Evolutionary conservation across 2,329 filamentous ascomycete species (phyloP).

Genomic region (Alternaria dauci): DNA sequence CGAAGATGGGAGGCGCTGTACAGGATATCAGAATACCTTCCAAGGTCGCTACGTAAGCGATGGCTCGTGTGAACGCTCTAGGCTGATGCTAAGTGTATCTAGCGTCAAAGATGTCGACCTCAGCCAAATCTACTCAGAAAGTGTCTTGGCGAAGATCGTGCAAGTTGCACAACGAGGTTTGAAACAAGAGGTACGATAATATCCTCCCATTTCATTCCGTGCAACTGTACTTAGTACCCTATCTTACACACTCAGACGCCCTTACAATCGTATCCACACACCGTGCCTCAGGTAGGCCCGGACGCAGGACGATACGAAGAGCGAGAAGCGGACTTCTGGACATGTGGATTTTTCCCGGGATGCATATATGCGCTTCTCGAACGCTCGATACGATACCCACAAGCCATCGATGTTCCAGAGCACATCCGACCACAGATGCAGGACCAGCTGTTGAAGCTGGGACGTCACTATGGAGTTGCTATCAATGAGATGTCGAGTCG

Average conservation of each 20-base stretch:
- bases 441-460: slow-evolving; percentile 36
- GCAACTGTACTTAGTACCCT: background rate
- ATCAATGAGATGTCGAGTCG: slow-evolving; percentile 47
- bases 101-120: slow-evolving; percentile 41
- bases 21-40: background rate
- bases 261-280: slow-evolving; percentile 44
- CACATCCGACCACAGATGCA: slow-evolving; percentile 29
- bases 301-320: slow-evolving; percentile 42
- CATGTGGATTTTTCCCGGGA: slow-evolving; percentile 49
- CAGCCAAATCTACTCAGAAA: slow-evolving; percentile 40
- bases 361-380: slow-evolving; percentile 47
- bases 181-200: slow-evolving; percentile 29
- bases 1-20: slow-evolving; percentile 12
- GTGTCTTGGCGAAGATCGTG: slow-evolving; percentile 41
- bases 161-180: slow-evolving; percentile 45
- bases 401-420: slow-evolving; percentile 31
- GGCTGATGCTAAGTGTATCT: background rate
- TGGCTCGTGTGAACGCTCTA: background rate
- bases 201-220: rapidly evolving
- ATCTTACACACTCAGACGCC: slow-evolving; percentile 28
- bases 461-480: slow-evolving; percentile 44
- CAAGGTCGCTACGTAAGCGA: slow-evolving; percentile 19
- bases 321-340: slow-evolving; percentile 49
- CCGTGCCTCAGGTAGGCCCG: slow-evolving; percentile 39
- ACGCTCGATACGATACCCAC: slow-evolving; percentile 41